Evolutionary conservation across 176 grass and related monocot species (phyloP), one percentile per base, ranked within the genome.

Genomic region (Hyparrhenia diplandra): DNA sequence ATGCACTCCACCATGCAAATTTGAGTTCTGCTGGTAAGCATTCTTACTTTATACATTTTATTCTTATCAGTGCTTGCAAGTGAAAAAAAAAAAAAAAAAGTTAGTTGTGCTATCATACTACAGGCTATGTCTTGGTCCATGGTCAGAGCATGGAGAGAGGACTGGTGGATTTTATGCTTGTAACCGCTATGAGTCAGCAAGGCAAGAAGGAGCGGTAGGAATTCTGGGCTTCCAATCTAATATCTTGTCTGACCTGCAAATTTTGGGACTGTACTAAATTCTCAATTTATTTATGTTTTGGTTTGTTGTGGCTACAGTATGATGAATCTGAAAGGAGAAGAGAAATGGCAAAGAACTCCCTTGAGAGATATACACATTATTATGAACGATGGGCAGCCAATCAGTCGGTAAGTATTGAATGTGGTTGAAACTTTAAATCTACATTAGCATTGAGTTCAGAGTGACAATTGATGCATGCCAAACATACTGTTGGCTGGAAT

Each of bases 311-410:
- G 24, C 82, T 83, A 81, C 82, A 99, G 97, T 96, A 99, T 52
- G 97, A 99, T 79, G 97, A 99, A 90, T 95, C 93, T 90, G 97
- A 99, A 87, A 93, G 93, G 87, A 93, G 97, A 88, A 91, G 97
- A 89, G 97, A 99, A 88, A 99, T 99, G 97, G 97, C 97, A 32
- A 99, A 99, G 82, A 96, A 99, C 74, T 99, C 97, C 11, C 97
- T 96, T 64, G 97, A 99, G 85, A 99, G 93, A 84, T 99, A 99
- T 59, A 99, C 97, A 66, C 97, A 99, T 84, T 99, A 99, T 80
- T 99, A 99, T 88, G 97, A 99, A 65, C 93, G 97, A 34, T 99
- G 97, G 97, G 97, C 97, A 68, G 92, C 97, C 39, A 99, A 99
- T 93, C 97, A 99, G 39, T 99, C 93, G 20, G 97, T 99, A 95